Evolutionary conservation across 2,329 filamentous ascomycete genomes (phyloP).

Genomic region (Paracoccidioides lutzii): DNA sequence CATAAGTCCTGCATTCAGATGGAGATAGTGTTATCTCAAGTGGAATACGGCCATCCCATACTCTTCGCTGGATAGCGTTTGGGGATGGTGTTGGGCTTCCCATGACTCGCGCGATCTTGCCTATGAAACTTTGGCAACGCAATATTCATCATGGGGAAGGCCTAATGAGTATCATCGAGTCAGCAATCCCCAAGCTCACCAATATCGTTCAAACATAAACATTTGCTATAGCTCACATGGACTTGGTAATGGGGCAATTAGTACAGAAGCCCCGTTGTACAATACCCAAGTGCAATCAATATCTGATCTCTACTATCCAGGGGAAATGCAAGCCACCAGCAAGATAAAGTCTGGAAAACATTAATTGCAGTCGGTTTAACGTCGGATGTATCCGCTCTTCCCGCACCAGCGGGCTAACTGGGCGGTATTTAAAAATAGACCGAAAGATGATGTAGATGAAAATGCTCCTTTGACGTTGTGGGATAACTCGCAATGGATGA

Average conservation of each 20-base stretch:
- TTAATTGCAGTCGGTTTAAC: neutral
- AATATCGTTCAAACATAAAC: neutral
- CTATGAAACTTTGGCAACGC: neutral
- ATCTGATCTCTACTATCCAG: neutral
- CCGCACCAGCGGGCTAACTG: neutral
- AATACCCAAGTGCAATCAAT: neutral
- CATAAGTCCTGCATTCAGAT: constrained; percentile 47
- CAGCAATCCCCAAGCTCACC: neutral
- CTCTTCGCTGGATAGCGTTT: constrained; percentile 28
- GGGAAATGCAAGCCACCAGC: neutral
- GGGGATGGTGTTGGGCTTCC: constrained; percentile 14
- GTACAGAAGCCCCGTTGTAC: no score
- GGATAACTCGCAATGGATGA: no score
- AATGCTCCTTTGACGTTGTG: neutral
- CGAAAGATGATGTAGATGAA: no score
- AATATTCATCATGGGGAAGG: neutral
- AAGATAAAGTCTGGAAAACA: neutral
- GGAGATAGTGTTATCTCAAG: constrained; percentile 47
- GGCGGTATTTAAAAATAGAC: neutral
- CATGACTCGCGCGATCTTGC: constrained; percentile 3
- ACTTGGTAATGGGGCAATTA: neutral
- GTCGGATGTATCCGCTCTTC: neutral
- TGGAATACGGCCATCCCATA: constrained; percentile 49
- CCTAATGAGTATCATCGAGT: neutral
- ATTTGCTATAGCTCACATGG: neutral